A percentile compares a stretch with the other conserved stretches of the same genome.
Evolutionary conservation across 2,329 filamentous ascomycete genomes (phyloP).

Genomic region (Mariannaea elegans): DNA sequence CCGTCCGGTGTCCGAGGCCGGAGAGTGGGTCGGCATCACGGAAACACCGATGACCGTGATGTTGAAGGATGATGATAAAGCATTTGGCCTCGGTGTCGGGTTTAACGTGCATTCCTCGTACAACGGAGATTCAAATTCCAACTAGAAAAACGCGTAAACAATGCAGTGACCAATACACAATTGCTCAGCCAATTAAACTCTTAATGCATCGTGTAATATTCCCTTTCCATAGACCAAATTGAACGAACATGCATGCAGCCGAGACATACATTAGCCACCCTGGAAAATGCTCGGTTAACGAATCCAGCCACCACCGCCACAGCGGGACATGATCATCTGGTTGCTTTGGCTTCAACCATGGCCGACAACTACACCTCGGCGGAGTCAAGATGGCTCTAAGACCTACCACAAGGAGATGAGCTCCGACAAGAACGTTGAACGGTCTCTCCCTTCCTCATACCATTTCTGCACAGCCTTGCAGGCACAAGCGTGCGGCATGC

Average conservation of each 20-base stretch:
- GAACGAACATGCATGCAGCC: background rate
- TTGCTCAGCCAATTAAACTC: background rate
- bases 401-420: slow-evolving; percentile 25
- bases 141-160: no score
- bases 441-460: background rate
- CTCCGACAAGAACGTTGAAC: slow-evolving; percentile 14
- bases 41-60: background rate
- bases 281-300: slow-evolving; percentile 41
- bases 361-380: slow-evolving; percentile 34
- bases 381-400: slow-evolving; percentile 24
- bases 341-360: slow-evolving; percentile 38
- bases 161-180: background rate
- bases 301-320: slow-evolving; percentile 38
- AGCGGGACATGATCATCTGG: slow-evolving; percentile 39
- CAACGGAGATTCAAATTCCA: no score
- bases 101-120: background rate
- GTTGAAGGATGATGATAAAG: background rate
- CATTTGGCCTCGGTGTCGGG: background rate
- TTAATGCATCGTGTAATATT: background rate
- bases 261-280: background rate
- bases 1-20: slow-evolving; percentile 4
- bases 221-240: background rate
- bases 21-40: background rate
- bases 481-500: slow-evolving; percentile 9
- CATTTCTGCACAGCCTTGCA: background rate